These are phyloP conservation scores for Aspergillus sclerotialis DNA, from an alignment of 2,329 filamentous ascomycete species.

Conservation along the genomic window DNA sequence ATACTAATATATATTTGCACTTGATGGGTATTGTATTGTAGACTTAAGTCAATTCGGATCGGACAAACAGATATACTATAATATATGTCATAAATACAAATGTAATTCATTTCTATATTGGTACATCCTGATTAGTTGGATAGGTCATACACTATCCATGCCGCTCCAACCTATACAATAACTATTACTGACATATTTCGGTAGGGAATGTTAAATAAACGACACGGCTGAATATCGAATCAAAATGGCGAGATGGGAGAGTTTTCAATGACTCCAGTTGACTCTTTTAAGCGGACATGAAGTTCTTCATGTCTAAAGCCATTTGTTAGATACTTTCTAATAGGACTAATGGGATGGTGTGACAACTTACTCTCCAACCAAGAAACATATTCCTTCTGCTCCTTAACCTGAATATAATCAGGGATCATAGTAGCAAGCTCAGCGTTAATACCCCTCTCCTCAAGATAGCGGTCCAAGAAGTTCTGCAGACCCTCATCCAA, in stretches of 20 bases:
- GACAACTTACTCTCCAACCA: slow-evolving; percentile 72
- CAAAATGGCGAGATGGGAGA: slow-evolving; percentile 1
- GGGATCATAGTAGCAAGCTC: slow-evolving; percentile 83
- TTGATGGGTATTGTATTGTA: no score
- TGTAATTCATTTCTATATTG: slow-evolving; percentile 17
- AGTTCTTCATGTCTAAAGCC: slow-evolving; percentile 65
- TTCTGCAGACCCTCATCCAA: slow-evolving; percentile 94
- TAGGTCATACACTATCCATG: not conserved
- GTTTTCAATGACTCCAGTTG: not conserved
- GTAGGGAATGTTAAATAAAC: slow-evolving; percentile 1
- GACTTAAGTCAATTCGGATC: no score
- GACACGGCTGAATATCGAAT: not conserved
- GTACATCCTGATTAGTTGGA: slow-evolving; percentile 8
- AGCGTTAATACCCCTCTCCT: slow-evolving; percentile 86
- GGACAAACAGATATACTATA: no score
- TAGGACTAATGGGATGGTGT: not conserved
- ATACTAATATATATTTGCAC: no score
- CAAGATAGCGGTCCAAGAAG: slow-evolving; percentile 85
- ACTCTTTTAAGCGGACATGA: slow-evolving; percentile 60
- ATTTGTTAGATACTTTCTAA: not conserved
- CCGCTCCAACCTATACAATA: not conserved
- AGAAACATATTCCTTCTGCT: slow-evolving; percentile 90
- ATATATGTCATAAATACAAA: slow-evolving; percentile 8
- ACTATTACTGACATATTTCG: slow-evolving; percentile 1
- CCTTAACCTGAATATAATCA: slow-evolving; percentile 96